These are phyloP conservation scores for Neckera pumila DNA, from an alignment of 225 moss, liverwort and hornwort genomes.

Conservation along the genomic window DNA sequence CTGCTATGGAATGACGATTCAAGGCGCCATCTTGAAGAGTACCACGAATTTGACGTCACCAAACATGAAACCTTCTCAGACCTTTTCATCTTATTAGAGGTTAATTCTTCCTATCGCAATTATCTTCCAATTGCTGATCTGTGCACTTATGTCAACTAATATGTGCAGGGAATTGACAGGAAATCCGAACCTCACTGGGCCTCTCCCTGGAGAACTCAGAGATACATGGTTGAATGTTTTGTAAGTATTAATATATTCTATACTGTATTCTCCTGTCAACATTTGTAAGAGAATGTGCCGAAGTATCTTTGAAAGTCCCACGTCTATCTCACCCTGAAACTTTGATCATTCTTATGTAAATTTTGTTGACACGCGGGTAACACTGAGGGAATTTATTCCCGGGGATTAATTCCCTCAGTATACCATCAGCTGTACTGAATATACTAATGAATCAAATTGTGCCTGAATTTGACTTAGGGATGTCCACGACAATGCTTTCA, in stretches of 20 bases:
- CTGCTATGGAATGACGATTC: background rate
- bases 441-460: background rate
- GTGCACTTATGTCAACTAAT: background rate
- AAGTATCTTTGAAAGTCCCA: background rate
- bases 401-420: background rate
- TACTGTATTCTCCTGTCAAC: background rate
- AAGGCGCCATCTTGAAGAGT: background rate
- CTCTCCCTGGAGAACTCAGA: background rate
- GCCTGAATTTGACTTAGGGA: background rate
- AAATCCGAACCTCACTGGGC: background rate
- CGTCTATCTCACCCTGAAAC: background rate
- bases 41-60: no score
- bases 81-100: background rate
- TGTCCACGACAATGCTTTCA: conserved; percentile 10
- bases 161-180: background rate
- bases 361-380: background rate
- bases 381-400: background rate
- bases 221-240: background rate
- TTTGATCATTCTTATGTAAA: background rate
- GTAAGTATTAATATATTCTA: background rate
- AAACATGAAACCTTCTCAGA: background rate
- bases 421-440: no score
- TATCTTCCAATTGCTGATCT: background rate
- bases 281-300: background rate
- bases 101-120: background rate